Evolutionary conservation across 1,284 basidiomycete species (phyloP).

Genomic region (Boletus hoseneyae): DNA sequence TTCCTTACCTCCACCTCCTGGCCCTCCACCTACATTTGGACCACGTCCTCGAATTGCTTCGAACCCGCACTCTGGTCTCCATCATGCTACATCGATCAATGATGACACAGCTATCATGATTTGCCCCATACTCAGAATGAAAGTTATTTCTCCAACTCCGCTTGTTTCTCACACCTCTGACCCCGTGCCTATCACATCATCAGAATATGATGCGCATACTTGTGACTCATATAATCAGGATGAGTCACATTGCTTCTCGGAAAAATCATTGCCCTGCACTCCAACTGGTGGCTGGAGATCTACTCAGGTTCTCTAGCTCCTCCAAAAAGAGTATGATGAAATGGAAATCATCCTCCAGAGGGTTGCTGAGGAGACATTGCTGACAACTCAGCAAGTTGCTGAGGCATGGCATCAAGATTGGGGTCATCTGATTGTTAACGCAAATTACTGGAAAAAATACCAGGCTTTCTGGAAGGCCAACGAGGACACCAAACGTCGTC

Average conservation of each 20-base stretch:
- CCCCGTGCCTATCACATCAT: no score
- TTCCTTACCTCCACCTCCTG: no score
- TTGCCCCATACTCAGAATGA: no score
- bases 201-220: no score
- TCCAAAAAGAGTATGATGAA: background rate
- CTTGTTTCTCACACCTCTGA: no score
- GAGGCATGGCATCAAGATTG: background rate
- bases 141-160: no score
- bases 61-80: no score
- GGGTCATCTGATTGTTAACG: background rate
- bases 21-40: no score
- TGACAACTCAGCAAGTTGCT: background rate
- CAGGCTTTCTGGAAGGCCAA: constrained; percentile 1
- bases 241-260: background rate
- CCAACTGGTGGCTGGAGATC: background rate
- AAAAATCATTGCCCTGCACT: background rate
- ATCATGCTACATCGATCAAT: no score
- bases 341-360: background rate
- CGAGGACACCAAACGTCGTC: background rate
- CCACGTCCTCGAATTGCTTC: no score
- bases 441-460: constrained; percentile 1
- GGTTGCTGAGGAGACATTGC: background rate
- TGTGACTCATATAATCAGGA: background rate
- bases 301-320: background rate
- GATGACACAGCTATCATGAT: no score